These are phyloP conservation scores for Cercospora nicotianae DNA, from an alignment of 2,329 filamentous ascomycete species.

Conservation along the genomic window DNA sequence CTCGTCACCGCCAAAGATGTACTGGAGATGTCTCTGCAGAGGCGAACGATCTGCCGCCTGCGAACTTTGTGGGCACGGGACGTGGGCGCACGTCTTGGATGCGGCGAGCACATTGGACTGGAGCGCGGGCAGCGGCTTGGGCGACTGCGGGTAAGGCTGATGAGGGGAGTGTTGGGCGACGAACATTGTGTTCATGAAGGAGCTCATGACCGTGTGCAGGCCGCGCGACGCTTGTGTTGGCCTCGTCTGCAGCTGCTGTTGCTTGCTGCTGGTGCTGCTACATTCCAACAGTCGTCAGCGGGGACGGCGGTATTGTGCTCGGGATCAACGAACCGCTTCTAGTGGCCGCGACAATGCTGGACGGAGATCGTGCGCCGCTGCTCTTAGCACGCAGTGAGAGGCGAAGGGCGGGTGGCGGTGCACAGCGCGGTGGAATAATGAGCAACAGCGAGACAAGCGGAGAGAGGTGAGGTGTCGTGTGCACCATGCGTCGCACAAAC, in stretches of 20 bases:
- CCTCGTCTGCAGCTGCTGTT: background rate
- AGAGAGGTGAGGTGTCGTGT: conserved; percentile 1
- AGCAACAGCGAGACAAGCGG: background rate
- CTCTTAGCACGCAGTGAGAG: background rate
- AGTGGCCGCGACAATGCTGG: background rate
- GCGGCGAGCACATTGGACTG: conserved; percentile 45
- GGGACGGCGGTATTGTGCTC: background rate
- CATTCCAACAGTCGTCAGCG: conserved; percentile 5
- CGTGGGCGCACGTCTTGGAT: conserved; percentile 42
- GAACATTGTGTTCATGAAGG: conserved; percentile 80
- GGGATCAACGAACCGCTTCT: conserved; percentile 5
- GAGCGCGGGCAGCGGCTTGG: conserved; percentile 45
- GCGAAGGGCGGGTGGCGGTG: background rate
- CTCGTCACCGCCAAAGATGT: conserved; percentile 29
- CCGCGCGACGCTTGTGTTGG: background rate
- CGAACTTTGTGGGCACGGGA: conserved; percentile 33
- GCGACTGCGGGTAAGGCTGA: conserved; percentile 19
- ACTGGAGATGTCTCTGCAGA: conserved; percentile 37
- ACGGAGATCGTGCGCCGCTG: background rate
- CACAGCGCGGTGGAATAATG: background rate
- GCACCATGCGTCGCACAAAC: background rate
- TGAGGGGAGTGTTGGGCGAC: conserved; percentile 43
- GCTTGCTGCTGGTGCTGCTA: conserved; percentile 1
- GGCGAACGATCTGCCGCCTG: conserved; percentile 36
- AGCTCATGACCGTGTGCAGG: conserved; percentile 57